phyloP scores from a whole-genome alignment of 2,329 filamentous ascomycete species.

The Calonectria montana region DNA sequence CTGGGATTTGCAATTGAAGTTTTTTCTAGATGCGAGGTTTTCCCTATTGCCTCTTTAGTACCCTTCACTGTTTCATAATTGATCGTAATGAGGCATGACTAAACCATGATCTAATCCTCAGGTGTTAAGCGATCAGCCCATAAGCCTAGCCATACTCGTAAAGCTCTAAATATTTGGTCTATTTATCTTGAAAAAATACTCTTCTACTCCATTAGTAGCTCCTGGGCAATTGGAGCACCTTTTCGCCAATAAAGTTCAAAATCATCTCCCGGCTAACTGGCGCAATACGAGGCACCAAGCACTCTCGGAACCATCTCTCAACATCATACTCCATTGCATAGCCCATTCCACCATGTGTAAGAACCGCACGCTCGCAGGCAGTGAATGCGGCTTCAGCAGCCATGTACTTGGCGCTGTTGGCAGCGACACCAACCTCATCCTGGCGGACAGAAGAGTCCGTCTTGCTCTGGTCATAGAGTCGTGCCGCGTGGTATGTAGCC shows the following conservation, averaged over 20 bases:
- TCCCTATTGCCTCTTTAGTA: neutral
- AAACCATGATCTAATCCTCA: neutral
- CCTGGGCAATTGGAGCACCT: conserved; percentile 72
- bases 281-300: conserved; percentile 72
- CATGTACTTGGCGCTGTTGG: conserved; percentile 78
- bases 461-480: conserved; percentile 67
- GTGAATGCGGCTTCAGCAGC: conserved; percentile 73
- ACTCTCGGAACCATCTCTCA: conserved; percentile 73
- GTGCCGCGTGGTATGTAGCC: conserved; percentile 73
- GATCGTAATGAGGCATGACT: neutral
- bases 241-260: conserved; percentile 78
- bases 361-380: conserved; percentile 70
- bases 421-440: conserved; percentile 70
- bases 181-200: neutral
- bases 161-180: neutral
- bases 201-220: conserved; percentile 65
- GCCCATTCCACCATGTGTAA: conserved; percentile 73
- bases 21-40: neutral
- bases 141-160: neutral
- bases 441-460: conserved; percentile 63
- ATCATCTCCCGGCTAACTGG: conserved; percentile 80
- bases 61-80: neutral
- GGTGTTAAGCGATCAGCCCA: too few species aligned
- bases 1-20: neutral
- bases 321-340: conserved; percentile 75